Conservation (phyloP, 176 grass and related monocot species). For the Luzula sylvatica region DNA sequence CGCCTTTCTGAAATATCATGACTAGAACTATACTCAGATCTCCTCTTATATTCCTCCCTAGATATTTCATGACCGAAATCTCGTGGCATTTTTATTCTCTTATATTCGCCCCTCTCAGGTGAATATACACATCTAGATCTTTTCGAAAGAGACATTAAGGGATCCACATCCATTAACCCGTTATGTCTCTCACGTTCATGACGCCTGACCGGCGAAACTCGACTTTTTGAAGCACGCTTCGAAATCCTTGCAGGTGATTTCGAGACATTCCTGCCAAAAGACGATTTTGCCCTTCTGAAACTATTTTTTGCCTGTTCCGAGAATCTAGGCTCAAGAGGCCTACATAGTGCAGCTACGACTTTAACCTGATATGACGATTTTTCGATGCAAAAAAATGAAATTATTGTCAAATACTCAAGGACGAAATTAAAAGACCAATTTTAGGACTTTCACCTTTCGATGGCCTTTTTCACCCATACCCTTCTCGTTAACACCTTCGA, state of each 20-base stretch:
- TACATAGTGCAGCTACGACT: conserved; percentile 74
- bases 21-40: conserved; percentile 44
- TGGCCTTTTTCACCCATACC: conserved; percentile 56
- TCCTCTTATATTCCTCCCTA: conserved; percentile 28
- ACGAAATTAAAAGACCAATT: background rate
- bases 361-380: conserved; percentile 39
- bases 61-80: no score
- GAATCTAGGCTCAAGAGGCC: conserved; percentile 70
- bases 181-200: conserved; percentile 26
- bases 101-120: conserved; percentile 41
- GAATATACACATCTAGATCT: conserved; percentile 59
- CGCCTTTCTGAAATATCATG: conserved; percentile 44
- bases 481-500: conserved; percentile 50
- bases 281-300: conserved; percentile 27
- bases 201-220: conserved; percentile 25
- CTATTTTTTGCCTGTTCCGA: conserved; percentile 53
- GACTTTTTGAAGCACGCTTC: conserved; percentile 28
- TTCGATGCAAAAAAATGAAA: no score
- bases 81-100: no score
- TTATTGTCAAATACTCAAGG: background rate
- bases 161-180: conserved; percentile 53
- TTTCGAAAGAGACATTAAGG: conserved; percentile 43
- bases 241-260: conserved; percentile 29
- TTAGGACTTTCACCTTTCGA: conserved; percentile 38
- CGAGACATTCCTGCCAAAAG: conserved; percentile 37